A percentile compares a stretch with the other conserved stretches of the same genome.
Conservation (phyloP, 208 protist species). For the Angomonas deanei region DNA sequence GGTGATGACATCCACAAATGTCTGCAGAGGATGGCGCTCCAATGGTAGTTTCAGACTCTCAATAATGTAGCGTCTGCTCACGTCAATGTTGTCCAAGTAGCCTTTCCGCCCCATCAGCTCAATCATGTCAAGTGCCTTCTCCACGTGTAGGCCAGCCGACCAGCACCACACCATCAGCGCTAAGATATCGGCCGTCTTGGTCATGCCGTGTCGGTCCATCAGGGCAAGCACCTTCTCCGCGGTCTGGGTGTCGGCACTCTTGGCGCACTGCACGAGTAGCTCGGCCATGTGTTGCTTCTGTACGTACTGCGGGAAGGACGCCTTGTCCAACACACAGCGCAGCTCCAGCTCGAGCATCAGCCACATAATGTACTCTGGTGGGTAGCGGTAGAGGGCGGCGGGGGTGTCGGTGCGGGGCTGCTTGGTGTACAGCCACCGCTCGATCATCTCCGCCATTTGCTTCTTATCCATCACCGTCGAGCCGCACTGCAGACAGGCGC, state of each 20-base stretch:
- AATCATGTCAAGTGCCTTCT: conserved; percentile 72
- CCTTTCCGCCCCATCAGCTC: conserved; percentile 78
- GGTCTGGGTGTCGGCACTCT: conserved; percentile 61
- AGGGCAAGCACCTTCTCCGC: conserved; percentile 64
- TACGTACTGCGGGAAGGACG: conserved; percentile 66
- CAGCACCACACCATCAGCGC: conserved; percentile 73
- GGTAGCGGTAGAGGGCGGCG: conserved; percentile 21
- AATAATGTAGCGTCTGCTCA: conserved; percentile 52
- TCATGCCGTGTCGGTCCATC: conserved; percentile 80
- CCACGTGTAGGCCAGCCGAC: conserved; percentile 51
- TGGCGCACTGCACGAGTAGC: conserved; percentile 72
- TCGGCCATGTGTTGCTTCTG: conserved; percentile 66
- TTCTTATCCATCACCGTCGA: conserved; percentile 59
- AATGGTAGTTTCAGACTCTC: conserved; percentile 69
- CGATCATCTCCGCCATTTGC: conserved; percentile 51
- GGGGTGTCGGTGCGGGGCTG: background rate
- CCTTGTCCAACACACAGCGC: conserved; percentile 73
- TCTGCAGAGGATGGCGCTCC: conserved; percentile 75
- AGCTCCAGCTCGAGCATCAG: conserved; percentile 80
- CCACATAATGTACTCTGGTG: conserved; percentile 77
- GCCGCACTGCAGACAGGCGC: conserved; percentile 50
- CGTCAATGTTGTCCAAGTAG: conserved; percentile 67
- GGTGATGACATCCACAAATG: conserved; percentile 46
- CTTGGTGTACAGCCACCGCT: conserved; percentile 37
- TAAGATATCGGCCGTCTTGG: conserved; percentile 68